Evolutionary conservation across 805 yeast species (phyloP).

Genomic region (Lipomyces anomalus): DNA sequence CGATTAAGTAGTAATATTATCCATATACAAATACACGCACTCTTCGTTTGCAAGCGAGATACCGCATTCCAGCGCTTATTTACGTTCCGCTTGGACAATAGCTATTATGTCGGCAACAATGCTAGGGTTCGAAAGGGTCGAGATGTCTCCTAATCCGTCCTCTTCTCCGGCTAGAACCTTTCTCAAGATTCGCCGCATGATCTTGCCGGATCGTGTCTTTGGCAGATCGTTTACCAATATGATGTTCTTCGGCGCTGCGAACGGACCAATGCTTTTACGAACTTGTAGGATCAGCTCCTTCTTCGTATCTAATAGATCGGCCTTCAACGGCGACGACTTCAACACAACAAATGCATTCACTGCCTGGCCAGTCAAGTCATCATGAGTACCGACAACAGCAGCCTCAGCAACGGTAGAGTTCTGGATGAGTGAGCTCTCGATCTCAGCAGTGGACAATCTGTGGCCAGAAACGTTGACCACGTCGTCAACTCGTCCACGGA

Average conservation of each 20-base stretch:
- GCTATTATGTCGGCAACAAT: slow-evolving; percentile 69
- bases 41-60: too few relatives aligned
- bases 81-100: slow-evolving; percentile 19
- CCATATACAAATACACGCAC: too few relatives aligned
- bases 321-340: slow-evolving; percentile 45
- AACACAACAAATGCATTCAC: slow-evolving; percentile 90
- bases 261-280: slow-evolving; percentile 83
- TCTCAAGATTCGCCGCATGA: slow-evolving; percentile 95
- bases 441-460: slow-evolving; percentile 96
- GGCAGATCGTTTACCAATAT: slow-evolving; percentile 86
- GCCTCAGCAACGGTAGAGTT: slow-evolving; percentile 80
- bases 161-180: slow-evolving; percentile 89
- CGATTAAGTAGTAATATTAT: too few relatives aligned
- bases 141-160: slow-evolving; percentile 85
- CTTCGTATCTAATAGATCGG: slow-evolving; percentile 40
- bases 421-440: slow-evolving; percentile 83
- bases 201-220: slow-evolving; percentile 97
- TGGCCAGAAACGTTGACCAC: slow-evolving; percentile 98
- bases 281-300: slow-evolving; percentile 78
- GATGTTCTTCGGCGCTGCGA: slow-evolving; percentile 91
- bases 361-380: slow-evolving; percentile 96
- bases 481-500: slow-evolving; percentile 96
- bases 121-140: slow-evolving; percentile 82
- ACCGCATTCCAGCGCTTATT: too few relatives aligned
- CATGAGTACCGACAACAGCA: slow-evolving; percentile 94